These are phyloP conservation scores for Tricholoma sp. DNA, from an alignment of 768 basidiomycete species.

Conservation along the genomic window DNA sequence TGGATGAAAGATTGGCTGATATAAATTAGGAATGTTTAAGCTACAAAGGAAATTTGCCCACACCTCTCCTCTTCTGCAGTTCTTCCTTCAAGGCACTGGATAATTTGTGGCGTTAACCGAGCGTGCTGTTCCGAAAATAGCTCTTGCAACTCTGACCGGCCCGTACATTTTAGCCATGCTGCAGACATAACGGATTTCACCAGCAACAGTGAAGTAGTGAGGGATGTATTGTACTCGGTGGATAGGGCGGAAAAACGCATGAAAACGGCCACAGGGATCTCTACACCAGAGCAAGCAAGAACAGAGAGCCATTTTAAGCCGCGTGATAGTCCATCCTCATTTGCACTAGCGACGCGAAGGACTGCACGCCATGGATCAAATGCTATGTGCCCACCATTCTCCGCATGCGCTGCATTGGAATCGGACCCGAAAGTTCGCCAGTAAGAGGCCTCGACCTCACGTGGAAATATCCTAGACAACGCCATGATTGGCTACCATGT, in stretches of 20 bases:
- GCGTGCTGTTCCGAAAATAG: slow-evolving; percentile 45
- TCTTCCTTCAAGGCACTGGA: slow-evolving; percentile 28
- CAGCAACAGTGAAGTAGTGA: slow-evolving; percentile 45
- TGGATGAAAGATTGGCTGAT: slow-evolving; percentile 46
- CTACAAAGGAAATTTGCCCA: slow-evolving; percentile 14
- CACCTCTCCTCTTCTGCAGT: slow-evolving; percentile 32
- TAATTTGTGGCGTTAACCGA: slow-evolving; percentile 36
- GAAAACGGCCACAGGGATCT: slow-evolving; percentile 50
- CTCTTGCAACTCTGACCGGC: slow-evolving; percentile 52
- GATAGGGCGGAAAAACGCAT: slow-evolving; percentile 41
- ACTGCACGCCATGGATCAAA: slow-evolving; percentile 56
- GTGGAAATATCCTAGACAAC: slow-evolving; percentile 52
- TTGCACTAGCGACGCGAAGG: slow-evolving; percentile 35
- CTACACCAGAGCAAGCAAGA: slow-evolving; percentile 59
- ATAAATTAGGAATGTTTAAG: not conserved
- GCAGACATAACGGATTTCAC: slow-evolving; percentile 50
- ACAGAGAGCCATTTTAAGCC: slow-evolving; percentile 57
- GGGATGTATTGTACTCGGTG: slow-evolving; percentile 28
- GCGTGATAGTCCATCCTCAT: slow-evolving; percentile 36
- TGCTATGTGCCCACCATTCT: slow-evolving; percentile 18
- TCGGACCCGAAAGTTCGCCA: slow-evolving; percentile 35
- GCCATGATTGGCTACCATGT: slow-evolving; percentile 46
- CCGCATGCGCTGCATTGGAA: slow-evolving; percentile 21
- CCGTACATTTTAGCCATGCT: slow-evolving; percentile 57
- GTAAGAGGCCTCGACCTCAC: slow-evolving; percentile 41